phyloP scores from a whole-genome alignment of 495 filamentous ascomycete species.

The Lineolata rhizophorae region DNA sequence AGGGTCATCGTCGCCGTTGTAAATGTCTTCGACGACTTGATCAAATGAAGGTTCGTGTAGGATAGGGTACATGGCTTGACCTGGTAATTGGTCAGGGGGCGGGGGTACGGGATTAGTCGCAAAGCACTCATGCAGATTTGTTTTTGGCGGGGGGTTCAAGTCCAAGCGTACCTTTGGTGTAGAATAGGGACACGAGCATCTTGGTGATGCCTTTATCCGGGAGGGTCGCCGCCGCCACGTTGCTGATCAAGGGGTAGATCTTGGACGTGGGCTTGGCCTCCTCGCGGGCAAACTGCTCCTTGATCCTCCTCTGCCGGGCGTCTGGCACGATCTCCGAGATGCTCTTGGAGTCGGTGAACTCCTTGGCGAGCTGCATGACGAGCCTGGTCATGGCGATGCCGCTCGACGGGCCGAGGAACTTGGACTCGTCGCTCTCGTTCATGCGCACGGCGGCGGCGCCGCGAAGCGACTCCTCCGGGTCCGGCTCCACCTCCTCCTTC shows the following conservation, averaged over 20 bases:
- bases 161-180: constrained; percentile 55
- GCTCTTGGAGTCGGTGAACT: constrained; percentile 58
- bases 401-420: constrained; percentile 78
- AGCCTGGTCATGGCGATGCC: constrained; percentile 83
- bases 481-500: constrained; percentile 38
- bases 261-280: constrained; percentile 40
- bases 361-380: constrained; percentile 86
- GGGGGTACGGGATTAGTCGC: too few species aligned
- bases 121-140: too few species aligned
- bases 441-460: constrained; percentile 64
- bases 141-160: too few species aligned
- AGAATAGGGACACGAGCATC: constrained; percentile 55
- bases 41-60: constrained; percentile 64
- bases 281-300: constrained; percentile 31
- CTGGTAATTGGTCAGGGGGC: constrained; percentile 30
- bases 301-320: constrained; percentile 34
- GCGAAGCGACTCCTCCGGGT: constrained; percentile 59
- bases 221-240: constrained; percentile 42
- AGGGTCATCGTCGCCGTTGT: constrained; percentile 47
- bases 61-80: constrained; percentile 59
- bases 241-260: constrained; percentile 59
- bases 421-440: constrained; percentile 58
- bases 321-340: constrained; percentile 77
- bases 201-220: constrained; percentile 46
- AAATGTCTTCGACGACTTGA: constrained; percentile 59